phyloP scores from a whole-genome alignment of 2,329 filamentous ascomycete species.

The Immersiporthe knoxdaviesiana region DNA sequence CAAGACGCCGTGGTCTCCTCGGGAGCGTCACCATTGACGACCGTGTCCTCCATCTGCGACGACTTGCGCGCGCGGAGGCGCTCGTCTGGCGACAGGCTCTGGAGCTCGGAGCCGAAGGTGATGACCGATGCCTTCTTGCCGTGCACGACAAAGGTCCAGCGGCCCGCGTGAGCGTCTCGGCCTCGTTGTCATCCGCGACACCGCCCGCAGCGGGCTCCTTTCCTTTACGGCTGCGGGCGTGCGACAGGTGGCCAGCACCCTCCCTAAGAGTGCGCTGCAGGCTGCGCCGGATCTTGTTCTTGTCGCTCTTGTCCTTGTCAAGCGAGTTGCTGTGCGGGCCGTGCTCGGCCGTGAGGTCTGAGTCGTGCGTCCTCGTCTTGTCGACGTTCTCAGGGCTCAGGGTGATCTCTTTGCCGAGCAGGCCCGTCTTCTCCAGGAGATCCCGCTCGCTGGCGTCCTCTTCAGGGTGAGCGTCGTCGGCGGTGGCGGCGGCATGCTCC shows the following conservation, averaged over 20 bases:
- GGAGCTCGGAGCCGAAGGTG: slow-evolving; percentile 92
- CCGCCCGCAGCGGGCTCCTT: slow-evolving; percentile 71
- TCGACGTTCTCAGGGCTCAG: slow-evolving; percentile 48
- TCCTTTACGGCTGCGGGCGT: slow-evolving; percentile 74
- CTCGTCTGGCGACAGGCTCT: slow-evolving; percentile 75
- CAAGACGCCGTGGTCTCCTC: slow-evolving; percentile 39
- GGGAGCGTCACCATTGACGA: slow-evolving; percentile 27
- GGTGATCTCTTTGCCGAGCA: slow-evolving; percentile 54
- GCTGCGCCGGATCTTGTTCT: slow-evolving; percentile 77
- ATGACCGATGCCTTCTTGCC: slow-evolving; percentile 98
- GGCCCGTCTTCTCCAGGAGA: slow-evolving; percentile 68
- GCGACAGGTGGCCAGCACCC: slow-evolving; percentile 66
- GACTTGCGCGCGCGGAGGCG: slow-evolving; percentile 67
- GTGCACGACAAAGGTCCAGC: slow-evolving; percentile 91
- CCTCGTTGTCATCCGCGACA: slow-evolving; percentile 58
- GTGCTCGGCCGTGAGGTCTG: slow-evolving; percentile 44
- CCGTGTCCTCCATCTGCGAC: slow-evolving; percentile 38
- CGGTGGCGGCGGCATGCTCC: slow-evolving; percentile 35
- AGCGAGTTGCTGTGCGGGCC: slow-evolving; percentile 32
- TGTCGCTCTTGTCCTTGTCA: slow-evolving; percentile 59
- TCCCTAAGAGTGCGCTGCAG: slow-evolving; percentile 89
- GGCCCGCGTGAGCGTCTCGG: slow-evolving; percentile 73
- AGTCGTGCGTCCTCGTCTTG: slow-evolving; percentile 44
- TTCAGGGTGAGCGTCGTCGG: slow-evolving; percentile 46
- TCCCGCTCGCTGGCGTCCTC: slow-evolving; percentile 70